Evolutionary conservation across 2,329 filamentous ascomycete genomes (phyloP), one percentile per base, ranked within the genome.

Genomic region (Phaeosphaeria sp.): DNA sequence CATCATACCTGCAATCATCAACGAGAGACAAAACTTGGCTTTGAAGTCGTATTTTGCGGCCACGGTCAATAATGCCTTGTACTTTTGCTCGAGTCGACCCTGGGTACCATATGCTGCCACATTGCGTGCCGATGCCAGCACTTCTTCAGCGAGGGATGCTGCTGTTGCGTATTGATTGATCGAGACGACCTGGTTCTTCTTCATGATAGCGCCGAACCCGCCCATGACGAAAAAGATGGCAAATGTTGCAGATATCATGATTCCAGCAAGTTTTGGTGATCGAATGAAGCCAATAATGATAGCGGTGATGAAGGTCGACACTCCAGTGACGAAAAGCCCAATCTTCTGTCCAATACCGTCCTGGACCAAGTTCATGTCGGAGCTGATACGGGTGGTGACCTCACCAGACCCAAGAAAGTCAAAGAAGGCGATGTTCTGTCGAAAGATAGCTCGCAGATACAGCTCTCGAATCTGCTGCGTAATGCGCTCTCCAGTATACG

Each of bases 341-440:
- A 77, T 73, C 56, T 77, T 78, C 49, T 77, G 74, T 11, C 74
- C 74, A 48, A 99, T 91, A 56, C 93, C 95, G 65, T 97, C 93
- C 77, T 98, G 94, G 52, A 99, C 90, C 53, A 96, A 80, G 71
- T 97, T 97, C 60, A 93, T 97, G 76, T 98, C 94, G 20, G 93
- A 90, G 0, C 94, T 98, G 72, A 99, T 98, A 61, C 93, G 89
- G 1, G 94, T 98, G 0, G 94, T 97, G 60, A 98, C 91, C 80
- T 98, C 95, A 62, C 95, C 95, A 24, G 94, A 91, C 51, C 95
- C 95, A 11, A 97, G 84, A 73, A 96, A 96, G 77, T 99, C 95
- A 54, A 79, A 79, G 59, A 77, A 79, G 9, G 74, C 77, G 42
- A 79, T 77, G 53, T 79, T 79, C 50, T 79, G 77, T 11, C 75